Conservation (phyloP, 2,329 filamentous ascomycete genomes). For the Cephalotrichum gorgonifer region DNA sequence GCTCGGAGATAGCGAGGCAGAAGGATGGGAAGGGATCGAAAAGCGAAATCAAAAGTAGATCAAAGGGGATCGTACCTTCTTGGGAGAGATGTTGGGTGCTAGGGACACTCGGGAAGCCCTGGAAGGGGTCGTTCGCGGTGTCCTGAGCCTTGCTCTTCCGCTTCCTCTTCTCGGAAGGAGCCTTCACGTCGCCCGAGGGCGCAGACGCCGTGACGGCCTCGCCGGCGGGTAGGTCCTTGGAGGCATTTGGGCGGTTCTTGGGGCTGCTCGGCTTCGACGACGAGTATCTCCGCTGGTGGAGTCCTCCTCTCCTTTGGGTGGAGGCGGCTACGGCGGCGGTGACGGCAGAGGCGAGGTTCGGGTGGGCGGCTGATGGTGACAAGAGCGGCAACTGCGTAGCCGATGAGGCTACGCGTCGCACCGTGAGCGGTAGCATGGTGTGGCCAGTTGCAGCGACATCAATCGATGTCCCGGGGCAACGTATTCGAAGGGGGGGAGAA, state of each 20-base stretch:
- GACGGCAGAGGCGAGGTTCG: constrained; percentile 25
- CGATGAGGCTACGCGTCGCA: constrained; percentile 42
- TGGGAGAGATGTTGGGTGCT: constrained; percentile 63
- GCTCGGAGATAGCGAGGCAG: not conserved
- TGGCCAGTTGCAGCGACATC: not conserved
- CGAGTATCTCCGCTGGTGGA: constrained; percentile 45
- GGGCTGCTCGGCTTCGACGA: constrained; percentile 53
- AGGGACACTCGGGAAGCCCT: constrained; percentile 61
- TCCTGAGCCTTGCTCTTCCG: constrained; percentile 45
- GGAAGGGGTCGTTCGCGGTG: constrained; percentile 32
- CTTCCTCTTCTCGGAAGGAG: constrained; percentile 42
- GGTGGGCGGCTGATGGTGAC: constrained; percentile 23
- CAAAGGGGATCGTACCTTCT: constrained; percentile 55
- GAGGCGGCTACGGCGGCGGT: constrained; percentile 19
- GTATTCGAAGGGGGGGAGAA: constrained; percentile 7
- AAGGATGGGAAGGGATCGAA: not conserved
- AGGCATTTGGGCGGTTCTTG: constrained; percentile 35
- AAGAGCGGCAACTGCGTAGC: constrained; percentile 30
- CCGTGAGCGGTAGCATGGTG: constrained; percentile 43
- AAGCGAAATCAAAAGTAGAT: too few relatives aligned
- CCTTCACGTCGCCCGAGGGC: constrained; percentile 30
- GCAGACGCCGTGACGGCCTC: constrained; percentile 38
- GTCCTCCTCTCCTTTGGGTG: constrained; percentile 7
- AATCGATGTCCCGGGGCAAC: not conserved
- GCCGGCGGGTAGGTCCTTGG: constrained; percentile 35